Conservation (phyloP, 106 monocot genomes). For the Iris macrosiphon region DNA sequence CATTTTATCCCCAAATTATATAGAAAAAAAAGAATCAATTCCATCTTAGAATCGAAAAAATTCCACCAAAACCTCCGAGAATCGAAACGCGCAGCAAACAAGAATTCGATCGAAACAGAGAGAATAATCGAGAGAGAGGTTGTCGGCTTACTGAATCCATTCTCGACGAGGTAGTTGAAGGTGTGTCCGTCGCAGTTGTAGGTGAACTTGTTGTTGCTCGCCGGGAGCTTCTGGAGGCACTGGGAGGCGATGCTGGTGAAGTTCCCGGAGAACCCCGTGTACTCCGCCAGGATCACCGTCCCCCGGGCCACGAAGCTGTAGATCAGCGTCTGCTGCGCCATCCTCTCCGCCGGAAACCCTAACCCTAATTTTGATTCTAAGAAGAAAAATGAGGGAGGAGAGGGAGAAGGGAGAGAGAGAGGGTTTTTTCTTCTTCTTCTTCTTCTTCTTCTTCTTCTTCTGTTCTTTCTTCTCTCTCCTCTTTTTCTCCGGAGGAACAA, state of each 20-base stretch:
- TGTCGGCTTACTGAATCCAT: constrained; percentile 16
- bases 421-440: too few relatives aligned
- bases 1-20: too few relatives aligned
- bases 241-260: constrained; percentile 21
- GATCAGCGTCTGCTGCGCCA: constrained; percentile 19
- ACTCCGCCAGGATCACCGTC: constrained; percentile 19
- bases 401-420: too few relatives aligned
- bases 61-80: too few relatives aligned
- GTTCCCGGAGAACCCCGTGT: constrained; percentile 22
- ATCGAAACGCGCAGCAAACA: background rate
- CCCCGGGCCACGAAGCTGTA: constrained; percentile 22
- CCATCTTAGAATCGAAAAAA: too few relatives aligned
- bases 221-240: constrained; percentile 19
- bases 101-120: background rate
- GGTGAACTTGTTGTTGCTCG: constrained; percentile 14
- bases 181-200: constrained; percentile 17
- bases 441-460: too few relatives aligned
- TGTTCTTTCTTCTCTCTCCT: too few relatives aligned
- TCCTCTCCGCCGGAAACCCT: constrained; percentile 4
- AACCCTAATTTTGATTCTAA: background rate
- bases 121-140: too few relatives aligned
- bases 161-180: constrained; percentile 17
- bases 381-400: too few relatives aligned
- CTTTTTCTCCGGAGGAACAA: too few relatives aligned
- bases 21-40: too few relatives aligned